These are phyloP conservation scores for Ceratocystis alfenasii DNA, from an alignment of 2,329 filamentous ascomycete species.

Conservation along the genomic window DNA sequence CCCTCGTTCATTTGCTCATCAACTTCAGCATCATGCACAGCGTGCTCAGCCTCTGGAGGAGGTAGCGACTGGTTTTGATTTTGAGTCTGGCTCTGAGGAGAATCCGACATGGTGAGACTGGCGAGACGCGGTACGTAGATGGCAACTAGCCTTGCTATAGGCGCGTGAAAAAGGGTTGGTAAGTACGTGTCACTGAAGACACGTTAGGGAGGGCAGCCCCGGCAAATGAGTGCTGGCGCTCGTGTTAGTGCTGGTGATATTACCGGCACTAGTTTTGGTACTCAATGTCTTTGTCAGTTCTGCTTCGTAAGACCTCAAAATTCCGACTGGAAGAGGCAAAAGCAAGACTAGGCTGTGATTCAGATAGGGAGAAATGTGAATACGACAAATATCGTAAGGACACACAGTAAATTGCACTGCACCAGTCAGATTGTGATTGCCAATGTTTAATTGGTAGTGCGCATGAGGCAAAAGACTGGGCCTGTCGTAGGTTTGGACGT, in stretches of 20 bases:
- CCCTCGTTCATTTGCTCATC: constrained; percentile 87
- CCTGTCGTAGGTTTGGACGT: neutral
- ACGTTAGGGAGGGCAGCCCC: neutral
- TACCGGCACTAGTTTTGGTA: too few relatives aligned
- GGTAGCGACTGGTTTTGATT: constrained; percentile 30
- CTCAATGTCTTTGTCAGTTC: neutral
- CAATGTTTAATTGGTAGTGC: neutral
- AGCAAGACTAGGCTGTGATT: neutral
- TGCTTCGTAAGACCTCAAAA: neutral
- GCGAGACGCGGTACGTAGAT: neutral
- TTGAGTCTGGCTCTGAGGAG: constrained; percentile 58
- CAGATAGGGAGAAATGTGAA: neutral
- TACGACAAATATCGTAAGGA: neutral
- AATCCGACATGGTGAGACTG: constrained; percentile 57
- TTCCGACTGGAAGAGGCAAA: neutral
- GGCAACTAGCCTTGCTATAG: neutral
- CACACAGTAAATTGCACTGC: neutral
- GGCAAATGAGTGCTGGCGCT: neutral
- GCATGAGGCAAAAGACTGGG: neutral
- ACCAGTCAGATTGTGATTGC: neutral
- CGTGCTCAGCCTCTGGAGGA: constrained; percentile 86
- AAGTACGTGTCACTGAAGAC: neutral
- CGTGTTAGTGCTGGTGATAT: neutral
- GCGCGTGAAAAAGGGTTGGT: neutral
- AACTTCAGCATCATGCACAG: constrained; percentile 72